These are phyloP conservation scores for Fennellomyces sp. DNA, from an alignment of 371 early-diverging fungal genomes.

Conservation along the genomic window DNA sequence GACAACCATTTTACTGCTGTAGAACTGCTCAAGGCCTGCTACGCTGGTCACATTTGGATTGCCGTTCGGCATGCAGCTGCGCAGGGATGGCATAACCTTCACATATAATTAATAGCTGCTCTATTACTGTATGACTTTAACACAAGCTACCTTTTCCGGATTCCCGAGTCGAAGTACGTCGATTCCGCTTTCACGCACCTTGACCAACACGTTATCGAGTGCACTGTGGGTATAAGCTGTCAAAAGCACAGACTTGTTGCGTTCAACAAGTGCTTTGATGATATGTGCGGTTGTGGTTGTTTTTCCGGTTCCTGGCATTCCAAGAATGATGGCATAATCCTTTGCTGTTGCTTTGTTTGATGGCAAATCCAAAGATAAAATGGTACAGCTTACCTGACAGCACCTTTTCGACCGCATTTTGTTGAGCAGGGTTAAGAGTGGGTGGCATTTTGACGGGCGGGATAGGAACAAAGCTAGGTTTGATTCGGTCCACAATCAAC, in stretches of 20 bases:
- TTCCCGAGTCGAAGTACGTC: slow-evolving; percentile 80
- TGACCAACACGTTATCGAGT: slow-evolving; percentile 92
- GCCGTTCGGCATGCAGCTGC: slow-evolving; percentile 50
- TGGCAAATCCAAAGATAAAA: neutral
- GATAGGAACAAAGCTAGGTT: slow-evolving; percentile 60
- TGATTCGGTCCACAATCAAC: slow-evolving; percentile 82
- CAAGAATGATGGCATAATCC: slow-evolving; percentile 94
- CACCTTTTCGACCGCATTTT: slow-evolving; percentile 60
- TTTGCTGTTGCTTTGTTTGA: slow-evolving; percentile 46
- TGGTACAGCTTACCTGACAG: slow-evolving; percentile 35
- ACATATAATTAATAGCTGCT: neutral
- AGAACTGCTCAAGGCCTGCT: slow-evolving; percentile 57
- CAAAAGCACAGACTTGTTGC: slow-evolving; percentile 83
- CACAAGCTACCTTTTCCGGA: slow-evolving; percentile 58
- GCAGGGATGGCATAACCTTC: slow-evolving; percentile 55
- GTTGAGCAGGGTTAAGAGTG: slow-evolving; percentile 71
- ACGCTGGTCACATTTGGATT: slow-evolving; percentile 53
- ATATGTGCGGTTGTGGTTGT: slow-evolving; percentile 90
- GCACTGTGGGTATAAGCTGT: slow-evolving; percentile 97
- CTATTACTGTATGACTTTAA: too few species aligned
- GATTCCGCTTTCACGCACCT: slow-evolving; percentile 64
- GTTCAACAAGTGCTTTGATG: slow-evolving; percentile 70
- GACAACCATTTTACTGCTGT: slow-evolving; percentile 68
- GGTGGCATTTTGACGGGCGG: neutral
- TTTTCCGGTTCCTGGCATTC: slow-evolving; percentile 99